phyloP scores from a whole-genome alignment of 2,329 filamentous ascomycete genomes.

The Ophiocordyceps sinensis region DNA sequence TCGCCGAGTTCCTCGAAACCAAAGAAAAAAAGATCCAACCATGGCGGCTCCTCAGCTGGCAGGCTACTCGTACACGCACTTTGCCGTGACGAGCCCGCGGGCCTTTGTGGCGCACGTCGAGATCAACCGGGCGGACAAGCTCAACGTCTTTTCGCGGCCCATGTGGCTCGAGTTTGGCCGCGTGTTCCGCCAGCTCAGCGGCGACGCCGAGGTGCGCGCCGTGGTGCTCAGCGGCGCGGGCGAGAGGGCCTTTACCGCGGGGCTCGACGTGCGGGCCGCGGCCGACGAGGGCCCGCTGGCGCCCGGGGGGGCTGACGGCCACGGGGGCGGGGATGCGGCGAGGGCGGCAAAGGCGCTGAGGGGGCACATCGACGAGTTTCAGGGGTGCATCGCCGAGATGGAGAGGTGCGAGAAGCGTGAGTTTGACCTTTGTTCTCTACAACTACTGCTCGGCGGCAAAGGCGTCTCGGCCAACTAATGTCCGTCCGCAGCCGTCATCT shows the following conservation, averaged over 20 bases:
- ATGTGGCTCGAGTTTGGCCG: conserved; percentile 75
- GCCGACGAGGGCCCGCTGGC: conserved; percentile 33
- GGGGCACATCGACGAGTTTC: conserved; percentile 63
- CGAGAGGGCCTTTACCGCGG: conserved; percentile 70
- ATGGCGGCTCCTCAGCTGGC: conserved; percentile 4
- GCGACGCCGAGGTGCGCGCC: conserved; percentile 57
- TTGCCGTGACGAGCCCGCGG: conserved; percentile 57
- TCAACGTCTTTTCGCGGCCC: conserved; percentile 73
- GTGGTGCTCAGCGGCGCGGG: conserved; percentile 73
- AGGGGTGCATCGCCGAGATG: conserved; percentile 58
- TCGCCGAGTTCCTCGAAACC: no score
- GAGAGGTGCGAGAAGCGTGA: conserved; percentile 81
- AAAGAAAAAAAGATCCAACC: no score
- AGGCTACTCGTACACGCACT: conserved; percentile 45
- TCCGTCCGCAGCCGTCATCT: conserved; percentile 52
- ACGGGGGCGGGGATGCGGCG: conserved; percentile 37
- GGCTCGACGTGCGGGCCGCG: conserved; percentile 68
- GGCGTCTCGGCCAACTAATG: not conserved
- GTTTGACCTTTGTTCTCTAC: conserved; percentile 12
- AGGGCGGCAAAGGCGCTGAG: conserved; percentile 48
- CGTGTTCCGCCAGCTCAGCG: conserved; percentile 59
- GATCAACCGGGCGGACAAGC: conserved; percentile 73
- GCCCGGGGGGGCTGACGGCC: conserved; percentile 7
- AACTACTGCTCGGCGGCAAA: not conserved
- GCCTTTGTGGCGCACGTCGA: conserved; percentile 78